phyloP scores from a whole-genome alignment of 108 stramenopile species.

The Thalassiosira profunda region DNA sequence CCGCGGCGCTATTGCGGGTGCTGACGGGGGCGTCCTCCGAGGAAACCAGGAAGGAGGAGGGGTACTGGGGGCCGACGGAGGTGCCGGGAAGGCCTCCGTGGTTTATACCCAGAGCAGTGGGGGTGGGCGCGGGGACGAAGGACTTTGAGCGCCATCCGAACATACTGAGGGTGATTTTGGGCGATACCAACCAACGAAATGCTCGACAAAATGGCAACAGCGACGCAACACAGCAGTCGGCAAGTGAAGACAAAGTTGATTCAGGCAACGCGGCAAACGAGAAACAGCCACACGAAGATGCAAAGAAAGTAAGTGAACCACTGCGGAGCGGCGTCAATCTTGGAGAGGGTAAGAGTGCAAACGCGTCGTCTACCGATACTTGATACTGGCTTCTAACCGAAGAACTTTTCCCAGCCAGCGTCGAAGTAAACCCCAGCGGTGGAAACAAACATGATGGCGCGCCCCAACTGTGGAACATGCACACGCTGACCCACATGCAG shows the following conservation, averaged over 20 bases:
- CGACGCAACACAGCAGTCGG: background rate
- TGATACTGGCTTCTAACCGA: background rate
- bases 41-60: background rate
- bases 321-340: background rate
- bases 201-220: background rate
- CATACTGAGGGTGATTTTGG: constrained; percentile 84
- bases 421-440: background rate
- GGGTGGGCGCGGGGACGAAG: constrained; percentile 94
- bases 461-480: constrained; percentile 43
- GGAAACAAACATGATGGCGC: background rate
- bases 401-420: background rate
- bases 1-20: constrained; percentile 84
- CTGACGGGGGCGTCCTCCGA: constrained; percentile 47
- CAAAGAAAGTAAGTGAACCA: constrained; percentile 21
- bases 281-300: background rate
- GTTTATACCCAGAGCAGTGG: constrained; percentile 67
- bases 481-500: constrained; percentile 71
- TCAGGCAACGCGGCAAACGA: background rate
- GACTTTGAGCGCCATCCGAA: constrained; percentile 93
- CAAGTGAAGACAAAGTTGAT: background rate
- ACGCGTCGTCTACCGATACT: background rate
- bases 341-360: constrained; percentile 25
- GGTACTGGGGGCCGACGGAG: constrained; percentile 15
- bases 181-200: too few relatives aligned
- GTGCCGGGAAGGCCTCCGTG: constrained; percentile 75